Percentiles rank a stretch among this genome's conserved stretches.
Conservation (phyloP, 1,284 basidiomycete species). For the Athelia psychrophila region DNA sequence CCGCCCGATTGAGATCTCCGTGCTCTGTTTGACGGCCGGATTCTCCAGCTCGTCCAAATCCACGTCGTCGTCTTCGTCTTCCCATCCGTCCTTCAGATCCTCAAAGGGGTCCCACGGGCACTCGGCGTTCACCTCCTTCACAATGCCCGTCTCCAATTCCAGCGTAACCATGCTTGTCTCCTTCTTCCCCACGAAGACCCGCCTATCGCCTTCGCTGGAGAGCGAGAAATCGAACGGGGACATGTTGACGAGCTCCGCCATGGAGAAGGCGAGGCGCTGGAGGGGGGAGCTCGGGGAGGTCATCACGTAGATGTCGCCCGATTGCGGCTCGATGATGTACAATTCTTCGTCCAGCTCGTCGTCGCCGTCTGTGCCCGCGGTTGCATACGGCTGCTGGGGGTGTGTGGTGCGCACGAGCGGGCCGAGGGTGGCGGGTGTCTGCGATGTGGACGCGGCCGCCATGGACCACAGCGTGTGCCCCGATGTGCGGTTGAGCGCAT, state of each 20-base stretch:
- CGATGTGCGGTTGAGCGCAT: slow-evolving; percentile 80
- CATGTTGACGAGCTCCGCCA: slow-evolving; percentile 85
- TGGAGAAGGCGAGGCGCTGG: slow-evolving; percentile 81
- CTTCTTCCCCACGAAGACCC: slow-evolving; percentile 84
- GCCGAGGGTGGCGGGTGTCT: slow-evolving; percentile 51
- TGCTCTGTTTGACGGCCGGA: slow-evolving; percentile 38
- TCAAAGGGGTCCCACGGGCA: slow-evolving; percentile 74
- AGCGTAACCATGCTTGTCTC: slow-evolving; percentile 79
- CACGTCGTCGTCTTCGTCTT: slow-evolving; percentile 39
- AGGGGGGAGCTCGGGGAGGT: slow-evolving; percentile 60
- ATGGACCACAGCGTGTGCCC: slow-evolving; percentile 82
- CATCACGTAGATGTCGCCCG: slow-evolving; percentile 86
- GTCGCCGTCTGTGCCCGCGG: slow-evolving; percentile 44
- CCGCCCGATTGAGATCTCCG: slow-evolving; percentile 75
- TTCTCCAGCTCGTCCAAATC: slow-evolving; percentile 71
- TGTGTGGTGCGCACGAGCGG: slow-evolving; percentile 74
- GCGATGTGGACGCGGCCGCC: slow-evolving; percentile 49
- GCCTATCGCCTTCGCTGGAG: slow-evolving; percentile 57
- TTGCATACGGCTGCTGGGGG: slow-evolving; percentile 24
- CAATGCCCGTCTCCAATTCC: slow-evolving; percentile 78
- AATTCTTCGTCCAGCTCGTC: slow-evolving; percentile 64
- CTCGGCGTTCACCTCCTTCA: slow-evolving; percentile 77
- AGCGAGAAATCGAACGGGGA: slow-evolving; percentile 73
- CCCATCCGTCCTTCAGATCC: slow-evolving; percentile 34
- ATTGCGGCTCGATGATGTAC: slow-evolving; percentile 90